A percentile compares a stretch with the other conserved stretches of the same genome.
These are phyloP conservation scores for Draba incana DNA, from an alignment of 345 rosid species.

Conservation along the genomic window DNA sequence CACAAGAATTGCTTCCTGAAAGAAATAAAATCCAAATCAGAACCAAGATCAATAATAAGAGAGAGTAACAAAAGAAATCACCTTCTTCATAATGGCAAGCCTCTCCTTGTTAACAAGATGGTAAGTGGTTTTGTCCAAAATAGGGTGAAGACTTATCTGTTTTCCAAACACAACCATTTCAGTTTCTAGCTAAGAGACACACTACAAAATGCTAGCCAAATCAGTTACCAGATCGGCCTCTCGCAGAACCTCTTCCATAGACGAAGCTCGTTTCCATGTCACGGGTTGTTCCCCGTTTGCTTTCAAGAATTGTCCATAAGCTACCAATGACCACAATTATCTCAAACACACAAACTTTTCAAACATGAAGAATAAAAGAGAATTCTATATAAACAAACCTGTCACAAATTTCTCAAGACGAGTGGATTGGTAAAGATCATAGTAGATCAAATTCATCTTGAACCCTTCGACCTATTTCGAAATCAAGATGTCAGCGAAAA, in stretches of 20 bases:
- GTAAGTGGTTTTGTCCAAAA: conserved; percentile 92
- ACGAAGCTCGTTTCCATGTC: conserved; percentile 85
- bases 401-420: conserved; percentile 94
- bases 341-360: neutral
- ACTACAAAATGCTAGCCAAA: conserved; percentile 7
- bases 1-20: conserved; percentile 90
- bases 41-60: conserved; percentile 9
- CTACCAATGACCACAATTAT: conserved; percentile 43
- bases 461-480: conserved; percentile 79
- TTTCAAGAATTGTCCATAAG: conserved; percentile 80
- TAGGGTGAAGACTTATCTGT: conserved; percentile 95
- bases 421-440: conserved; percentile 89
- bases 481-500: neutral
- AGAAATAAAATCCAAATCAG: neutral
- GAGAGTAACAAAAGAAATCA: conserved; percentile 18
- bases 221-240: conserved; percentile 76
- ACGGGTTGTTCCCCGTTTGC: conserved; percentile 87
- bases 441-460: conserved; percentile 97
- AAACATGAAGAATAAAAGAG: neutral
- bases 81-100: conserved; percentile 94
- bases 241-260: conserved; percentile 89
- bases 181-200: conserved; percentile 21
- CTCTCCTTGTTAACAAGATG: conserved; percentile 94
- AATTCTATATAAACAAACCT: conserved; percentile 37
- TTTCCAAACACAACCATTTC: conserved; percentile 29